Conservation (phyloP, 768 basidiomycete genomes). For the Suillus brevipes region DNA sequence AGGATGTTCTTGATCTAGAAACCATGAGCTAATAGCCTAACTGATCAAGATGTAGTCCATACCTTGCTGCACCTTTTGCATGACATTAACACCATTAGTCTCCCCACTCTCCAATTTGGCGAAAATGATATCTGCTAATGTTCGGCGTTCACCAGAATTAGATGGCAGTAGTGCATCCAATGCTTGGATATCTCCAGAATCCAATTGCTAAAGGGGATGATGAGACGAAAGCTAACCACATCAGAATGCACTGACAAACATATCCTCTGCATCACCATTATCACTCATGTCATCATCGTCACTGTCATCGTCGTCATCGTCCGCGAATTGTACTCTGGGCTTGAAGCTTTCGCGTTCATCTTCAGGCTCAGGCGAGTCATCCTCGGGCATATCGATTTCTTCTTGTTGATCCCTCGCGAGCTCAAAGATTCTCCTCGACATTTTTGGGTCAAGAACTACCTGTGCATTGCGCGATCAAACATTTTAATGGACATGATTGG, state of each 20-base stretch:
- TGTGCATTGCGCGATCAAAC: conserved; percentile 29
- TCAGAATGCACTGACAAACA: conserved; percentile 48
- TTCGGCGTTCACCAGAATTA: conserved; percentile 74
- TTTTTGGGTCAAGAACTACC: conserved; percentile 77
- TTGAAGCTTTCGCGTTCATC: conserved; percentile 34
- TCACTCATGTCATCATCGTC: conserved; percentile 38
- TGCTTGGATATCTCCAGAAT: conserved; percentile 83
- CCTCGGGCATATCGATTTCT: conserved; percentile 69
- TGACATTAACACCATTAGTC: conserved; percentile 53
- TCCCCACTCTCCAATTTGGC: conserved; percentile 74
- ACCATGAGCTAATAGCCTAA: conserved; percentile 11
- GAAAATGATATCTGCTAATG: conserved; percentile 96
- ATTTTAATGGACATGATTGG: conserved; percentile 13
- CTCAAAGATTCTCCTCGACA: conserved; percentile 85
- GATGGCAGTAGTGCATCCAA: conserved; percentile 80
- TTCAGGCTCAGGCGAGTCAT: conserved; percentile 39
- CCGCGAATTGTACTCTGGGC: conserved; percentile 38
- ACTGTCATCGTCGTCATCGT: conserved; percentile 50
- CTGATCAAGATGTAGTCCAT: conserved; percentile 2
- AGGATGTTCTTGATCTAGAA: conserved; percentile 50
- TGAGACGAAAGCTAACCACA: conserved; percentile 11
- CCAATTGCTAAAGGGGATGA: conserved; percentile 65
- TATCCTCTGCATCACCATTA: conserved; percentile 57
- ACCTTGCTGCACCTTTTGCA: conserved; percentile 66
- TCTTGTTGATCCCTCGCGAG: conserved; percentile 92